phyloP scores from a whole-genome alignment of 768 basidiomycete genomes.

The Chalciporus pseudorubinellus region DNA sequence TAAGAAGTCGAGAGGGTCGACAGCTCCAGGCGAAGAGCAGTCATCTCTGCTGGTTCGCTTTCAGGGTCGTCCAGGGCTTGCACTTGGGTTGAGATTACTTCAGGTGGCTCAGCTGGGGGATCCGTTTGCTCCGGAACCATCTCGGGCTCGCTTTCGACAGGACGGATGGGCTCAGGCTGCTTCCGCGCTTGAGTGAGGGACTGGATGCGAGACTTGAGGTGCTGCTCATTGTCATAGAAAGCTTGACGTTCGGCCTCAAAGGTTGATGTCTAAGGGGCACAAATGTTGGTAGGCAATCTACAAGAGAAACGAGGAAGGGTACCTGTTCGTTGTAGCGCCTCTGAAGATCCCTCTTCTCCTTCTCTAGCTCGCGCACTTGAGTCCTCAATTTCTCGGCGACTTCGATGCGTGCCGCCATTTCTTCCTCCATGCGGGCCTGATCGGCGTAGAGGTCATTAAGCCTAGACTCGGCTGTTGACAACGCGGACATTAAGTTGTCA shows the following conservation, averaged over 20 bases:
- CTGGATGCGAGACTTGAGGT: constrained; percentile 87
- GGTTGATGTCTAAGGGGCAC: constrained; percentile 58
- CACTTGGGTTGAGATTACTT: constrained; percentile 24
- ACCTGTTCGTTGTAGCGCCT: constrained; percentile 91
- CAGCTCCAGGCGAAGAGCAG: constrained; percentile 76
- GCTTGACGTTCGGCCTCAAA: constrained; percentile 92
- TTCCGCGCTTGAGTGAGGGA: constrained; percentile 69
- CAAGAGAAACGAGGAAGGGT: constrained; percentile 9
- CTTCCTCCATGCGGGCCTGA: constrained; percentile 77
- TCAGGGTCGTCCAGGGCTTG: constrained; percentile 63
- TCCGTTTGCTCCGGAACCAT: constrained; percentile 37
- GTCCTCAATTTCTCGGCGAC: constrained; percentile 77
- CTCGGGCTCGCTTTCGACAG: constrained; percentile 40
- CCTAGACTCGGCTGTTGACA: constrained; percentile 68
- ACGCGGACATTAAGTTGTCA: constrained; percentile 57
- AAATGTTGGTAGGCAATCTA: constrained; percentile 12
- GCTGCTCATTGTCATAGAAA: constrained; percentile 91
- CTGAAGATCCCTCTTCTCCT: constrained; percentile 79
- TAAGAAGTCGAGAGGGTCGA: constrained; percentile 86
- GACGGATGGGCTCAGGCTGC: constrained; percentile 40
- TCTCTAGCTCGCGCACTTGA: constrained; percentile 84
- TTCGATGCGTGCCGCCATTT: constrained; percentile 78
- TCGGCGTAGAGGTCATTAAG: constrained; percentile 79
- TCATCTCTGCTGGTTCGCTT: constrained; percentile 84
- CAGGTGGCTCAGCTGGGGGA: constrained; percentile 23